Conservation (phyloP, 108 stramenopile species). For the Nitzschia sp. region DNA sequence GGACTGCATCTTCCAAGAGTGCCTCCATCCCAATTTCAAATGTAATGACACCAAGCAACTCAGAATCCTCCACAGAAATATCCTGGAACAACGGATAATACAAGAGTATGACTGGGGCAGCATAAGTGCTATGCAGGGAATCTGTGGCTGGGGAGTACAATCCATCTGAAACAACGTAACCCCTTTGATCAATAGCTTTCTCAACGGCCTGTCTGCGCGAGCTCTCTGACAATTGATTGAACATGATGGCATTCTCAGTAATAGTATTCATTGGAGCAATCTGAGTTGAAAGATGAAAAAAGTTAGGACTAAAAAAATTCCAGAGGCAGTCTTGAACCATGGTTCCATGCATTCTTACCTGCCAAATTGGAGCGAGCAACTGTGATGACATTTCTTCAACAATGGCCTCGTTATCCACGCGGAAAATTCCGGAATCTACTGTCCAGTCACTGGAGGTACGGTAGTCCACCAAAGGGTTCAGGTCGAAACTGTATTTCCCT, state of each 20-base stretch:
- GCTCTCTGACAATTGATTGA: conserved; percentile 12
- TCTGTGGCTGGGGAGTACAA: neutral
- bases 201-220: neutral
- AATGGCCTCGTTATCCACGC: neutral
- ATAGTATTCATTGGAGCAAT: conserved; percentile 4
- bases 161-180: conserved; percentile 6
- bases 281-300: neutral
- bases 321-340: neutral
- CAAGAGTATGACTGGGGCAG: conserved; percentile 2
- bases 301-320: neutral
- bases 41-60: conserved; percentile 2
- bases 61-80: neutral
- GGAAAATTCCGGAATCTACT: conserved; percentile 1
- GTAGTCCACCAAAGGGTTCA: conserved; percentile 1
- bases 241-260: conserved; percentile 2
- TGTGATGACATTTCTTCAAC: neutral
- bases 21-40: conserved; percentile 14
- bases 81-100: conserved; percentile 9
- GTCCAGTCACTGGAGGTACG: neutral
- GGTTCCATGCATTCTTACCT: neutral
- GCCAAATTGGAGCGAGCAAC: conserved; percentile 7
- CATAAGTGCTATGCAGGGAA: conserved; percentile 6
- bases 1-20: neutral
- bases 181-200: neutral
- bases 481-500: conserved; percentile 6